A percentile compares a stretch with the other conserved stretches of the same genome.
These are phyloP conservation scores for Lachnellula hyalina DNA, from an alignment of 2,329 filamentous ascomycete species.

Conservation along the genomic window DNA sequence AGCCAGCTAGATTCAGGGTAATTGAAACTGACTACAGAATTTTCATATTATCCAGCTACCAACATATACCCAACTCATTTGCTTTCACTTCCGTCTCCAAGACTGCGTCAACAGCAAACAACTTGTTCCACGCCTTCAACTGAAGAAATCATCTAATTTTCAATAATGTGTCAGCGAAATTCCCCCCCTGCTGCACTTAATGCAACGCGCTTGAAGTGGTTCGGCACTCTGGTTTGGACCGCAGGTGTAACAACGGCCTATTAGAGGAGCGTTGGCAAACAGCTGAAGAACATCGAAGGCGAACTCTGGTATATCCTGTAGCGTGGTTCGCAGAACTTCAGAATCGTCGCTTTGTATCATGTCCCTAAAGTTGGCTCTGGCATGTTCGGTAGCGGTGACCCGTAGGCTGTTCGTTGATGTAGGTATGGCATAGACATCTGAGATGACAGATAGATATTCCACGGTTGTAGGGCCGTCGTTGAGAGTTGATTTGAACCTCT, in stretches of 20 bases:
- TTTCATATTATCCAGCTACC: too few species aligned
- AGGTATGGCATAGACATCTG: conserved; percentile 13
- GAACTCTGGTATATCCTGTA: conserved; percentile 11
- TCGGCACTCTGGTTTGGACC: conserved; percentile 12
- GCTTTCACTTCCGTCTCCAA: too few species aligned
- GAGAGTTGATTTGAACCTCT: conserved; percentile 10
- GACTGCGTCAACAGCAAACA: too few species aligned
- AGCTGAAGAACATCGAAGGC: conserved; percentile 13
- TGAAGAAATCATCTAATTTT: too few species aligned
- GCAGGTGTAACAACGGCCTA: conserved; percentile 11
- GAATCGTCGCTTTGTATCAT: conserved; percentile 4
- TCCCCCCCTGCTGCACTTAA: conserved; percentile 9
- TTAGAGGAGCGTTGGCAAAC: conserved; percentile 9
- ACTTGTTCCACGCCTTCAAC: too few species aligned
- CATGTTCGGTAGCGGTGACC: conserved; percentile 5
- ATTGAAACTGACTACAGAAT: too few species aligned
- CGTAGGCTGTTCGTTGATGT: conserved; percentile 8
- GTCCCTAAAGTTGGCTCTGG: conserved; percentile 6
- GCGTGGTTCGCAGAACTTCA: conserved; percentile 4
- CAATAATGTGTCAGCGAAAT: conserved; percentile 5
- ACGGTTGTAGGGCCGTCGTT: background rate
- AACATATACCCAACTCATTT: too few species aligned
- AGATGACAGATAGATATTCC: conserved; percentile 12
- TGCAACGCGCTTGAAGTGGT: conserved; percentile 12
- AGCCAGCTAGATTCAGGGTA: too few species aligned